A percentile compares a stretch with the other conserved stretches of the same genome.
phyloP scores from a whole-genome alignment of 805 yeast species.

The Pichia membranifaciens region DNA sequence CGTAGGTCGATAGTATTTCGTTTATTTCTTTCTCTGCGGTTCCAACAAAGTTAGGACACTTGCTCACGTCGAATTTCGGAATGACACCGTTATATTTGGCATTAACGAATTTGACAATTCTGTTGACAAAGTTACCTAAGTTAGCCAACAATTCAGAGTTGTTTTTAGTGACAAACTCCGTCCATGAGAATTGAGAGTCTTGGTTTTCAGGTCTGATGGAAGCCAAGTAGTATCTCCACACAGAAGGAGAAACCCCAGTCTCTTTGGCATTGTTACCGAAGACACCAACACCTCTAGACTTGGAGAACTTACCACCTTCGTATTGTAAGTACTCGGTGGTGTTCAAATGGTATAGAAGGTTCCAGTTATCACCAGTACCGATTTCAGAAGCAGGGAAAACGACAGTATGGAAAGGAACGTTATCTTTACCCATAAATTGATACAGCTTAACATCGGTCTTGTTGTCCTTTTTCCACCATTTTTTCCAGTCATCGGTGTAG shows the following conservation, averaged over 20 bases:
- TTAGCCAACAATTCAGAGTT: constrained; percentile 92
- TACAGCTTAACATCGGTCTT: constrained; percentile 85
- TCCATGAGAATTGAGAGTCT: constrained; percentile 97
- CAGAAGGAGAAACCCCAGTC: constrained; percentile 84
- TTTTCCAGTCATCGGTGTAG: constrained; percentile 73
- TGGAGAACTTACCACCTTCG: constrained; percentile 97
- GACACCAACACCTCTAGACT: constrained; percentile 96
- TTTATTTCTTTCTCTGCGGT: constrained; percentile 51
- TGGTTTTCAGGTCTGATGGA: constrained; percentile 91
- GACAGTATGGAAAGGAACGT: constrained; percentile 97
- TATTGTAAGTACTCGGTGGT: constrained; percentile 97
- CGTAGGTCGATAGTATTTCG: constrained; percentile 53
- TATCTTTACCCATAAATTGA: constrained; percentile 99
- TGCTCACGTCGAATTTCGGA: constrained; percentile 53
- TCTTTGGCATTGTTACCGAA: constrained; percentile 97
- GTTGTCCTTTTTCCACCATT: constrained; percentile 75
- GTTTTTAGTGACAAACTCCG: constrained; percentile 88
- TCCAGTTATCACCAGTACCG: constrained; percentile 88
- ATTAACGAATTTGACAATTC: constrained; percentile 81
- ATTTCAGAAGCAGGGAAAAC: constrained; percentile 91
- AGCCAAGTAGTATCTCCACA: constrained; percentile 95
- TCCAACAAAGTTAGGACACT: constrained; percentile 42
- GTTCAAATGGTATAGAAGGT: constrained; percentile 80
- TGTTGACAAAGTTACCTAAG: constrained; percentile 93
- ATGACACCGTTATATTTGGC: constrained; percentile 91